Conservation (phyloP, 441 rosid species). For the Adansonia rubrostipa region DNA sequence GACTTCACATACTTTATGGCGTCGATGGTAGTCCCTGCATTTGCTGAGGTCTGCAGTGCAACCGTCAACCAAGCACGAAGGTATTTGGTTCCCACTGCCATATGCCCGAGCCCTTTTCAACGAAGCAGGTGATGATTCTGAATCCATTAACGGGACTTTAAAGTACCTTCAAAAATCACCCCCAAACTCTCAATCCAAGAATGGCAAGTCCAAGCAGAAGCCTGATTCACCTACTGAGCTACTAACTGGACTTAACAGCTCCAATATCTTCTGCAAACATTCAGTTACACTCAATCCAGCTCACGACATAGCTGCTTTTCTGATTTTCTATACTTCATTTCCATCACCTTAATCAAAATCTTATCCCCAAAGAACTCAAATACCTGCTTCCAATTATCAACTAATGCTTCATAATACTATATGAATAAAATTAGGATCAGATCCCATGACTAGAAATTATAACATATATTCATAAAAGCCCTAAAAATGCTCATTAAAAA, state of each 20-base stretch:
- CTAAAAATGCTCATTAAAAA: neutral
- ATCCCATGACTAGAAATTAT: neutral
- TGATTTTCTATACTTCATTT: neutral
- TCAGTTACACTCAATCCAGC: neutral
- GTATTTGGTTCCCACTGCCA: slow-evolving; percentile 41
- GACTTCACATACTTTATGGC: slow-evolving; percentile 74
- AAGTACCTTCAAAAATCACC: slow-evolving; percentile 30
- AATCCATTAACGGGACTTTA: slow-evolving; percentile 47
- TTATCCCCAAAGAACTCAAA: neutral
- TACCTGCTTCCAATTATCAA: neutral
- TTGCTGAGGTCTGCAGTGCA: slow-evolving; percentile 66
- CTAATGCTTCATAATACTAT: neutral
- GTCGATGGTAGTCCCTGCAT: slow-evolving; percentile 71
- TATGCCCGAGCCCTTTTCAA: slow-evolving; percentile 54
- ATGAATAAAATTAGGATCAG: slow-evolving; percentile 24
- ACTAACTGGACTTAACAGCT: slow-evolving; percentile 30
- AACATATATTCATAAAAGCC: neutral
- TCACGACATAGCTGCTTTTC: slow-evolving; percentile 23
- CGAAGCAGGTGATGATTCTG: slow-evolving; percentile 44
- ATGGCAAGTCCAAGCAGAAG: slow-evolving; percentile 2
- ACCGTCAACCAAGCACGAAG: slow-evolving; percentile 77
- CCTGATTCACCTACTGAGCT: slow-evolving; percentile 20
- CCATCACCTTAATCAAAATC: slow-evolving; percentile 17
- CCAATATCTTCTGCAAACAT: slow-evolving; percentile 20
- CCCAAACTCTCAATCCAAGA: slow-evolving; percentile 39